Base-by-base conservation (phyloP, 768 basidiomycete genomes). In the Podaxis sp. region DNA sequence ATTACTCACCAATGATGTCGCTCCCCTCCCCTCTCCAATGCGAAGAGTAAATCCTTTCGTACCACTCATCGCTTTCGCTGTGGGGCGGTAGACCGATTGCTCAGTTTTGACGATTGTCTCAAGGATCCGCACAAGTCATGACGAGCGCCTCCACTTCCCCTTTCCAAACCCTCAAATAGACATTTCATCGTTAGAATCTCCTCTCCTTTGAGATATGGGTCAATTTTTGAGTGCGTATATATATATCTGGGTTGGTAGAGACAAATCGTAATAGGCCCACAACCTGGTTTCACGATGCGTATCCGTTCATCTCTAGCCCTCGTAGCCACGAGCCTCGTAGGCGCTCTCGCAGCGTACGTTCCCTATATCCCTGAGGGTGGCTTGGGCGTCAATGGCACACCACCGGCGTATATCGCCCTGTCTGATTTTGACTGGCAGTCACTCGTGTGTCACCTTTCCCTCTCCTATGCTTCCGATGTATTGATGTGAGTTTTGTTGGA, bases 401-500 rank as follows among this genome's bases (percentile, higher is more conserved):
- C 64, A 39, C 72, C 72, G 4, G 40, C 64, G 8, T 73, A 70
- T 48, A 57, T 67, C 17, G 68, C 68, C 4, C 57, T 71, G 52
- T 70, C 69, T 51, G 68, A 72, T 53, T 72, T 71, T 46, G 70
- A 71, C 54, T 71, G 68, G 63, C 70, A 72, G 38, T 69, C 71
- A 28, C 60, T 71, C 17, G 71, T 71, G 33, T 36, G 70, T 64
- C n/a, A 33, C 11, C 17, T 38, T 53, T 48, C 22, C 39, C 46
- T 59, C 26, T 49, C 30, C 6, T 39, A 6, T 6, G 33, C 11
- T n/a, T 26, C 17, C 33, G 4, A 64, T 17, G 28, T 2, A 38
- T 17, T 56, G 11, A 59, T 40, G 39, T 28, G 13, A 8, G 15
- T 26, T 15, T 33, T 40, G 1, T 51, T 24, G 17, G n/a, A 26